Evolutionary conservation across 2,329 filamentous ascomycete genomes (phyloP).

Genomic region (Knoxdaviesia proteae): DNA sequence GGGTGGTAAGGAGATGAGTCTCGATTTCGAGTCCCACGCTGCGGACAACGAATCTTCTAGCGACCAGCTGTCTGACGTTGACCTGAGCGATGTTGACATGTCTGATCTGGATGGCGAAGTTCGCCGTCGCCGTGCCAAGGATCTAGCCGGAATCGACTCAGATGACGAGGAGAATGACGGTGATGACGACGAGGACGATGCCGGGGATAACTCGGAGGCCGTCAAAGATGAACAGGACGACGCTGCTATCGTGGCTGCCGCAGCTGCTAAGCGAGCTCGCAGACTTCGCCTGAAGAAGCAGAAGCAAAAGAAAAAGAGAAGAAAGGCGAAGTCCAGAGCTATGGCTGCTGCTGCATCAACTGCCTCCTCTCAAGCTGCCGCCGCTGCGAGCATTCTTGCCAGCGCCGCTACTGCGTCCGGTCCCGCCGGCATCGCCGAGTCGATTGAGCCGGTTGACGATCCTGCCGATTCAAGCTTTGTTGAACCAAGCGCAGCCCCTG

Average conservation of each 20-base stretch:
- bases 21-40: constrained; percentile 45
- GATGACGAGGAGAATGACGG: neutral
- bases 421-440: too few species aligned
- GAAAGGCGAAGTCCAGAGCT: too few species aligned
- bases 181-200: constrained; percentile 3
- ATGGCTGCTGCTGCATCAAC: too few species aligned
- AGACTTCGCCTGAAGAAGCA: too few species aligned
- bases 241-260: too few species aligned
- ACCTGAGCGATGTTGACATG: constrained; percentile 5
- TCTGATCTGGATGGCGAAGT: constrained; percentile 8
- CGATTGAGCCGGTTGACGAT: too few species aligned
- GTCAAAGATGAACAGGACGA: constrained; percentile 10
- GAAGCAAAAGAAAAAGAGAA: too few species aligned
- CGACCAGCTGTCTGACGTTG: constrained; percentile 26
- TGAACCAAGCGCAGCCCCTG: constrained; percentile 8
- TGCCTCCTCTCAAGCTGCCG: too few species aligned
- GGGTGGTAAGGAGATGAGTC: constrained; percentile 50
- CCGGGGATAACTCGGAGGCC: constrained; percentile 10
- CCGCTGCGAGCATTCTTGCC: too few species aligned
- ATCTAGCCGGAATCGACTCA: neutral
- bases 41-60: constrained; percentile 35
- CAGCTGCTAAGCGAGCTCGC: too few species aligned
- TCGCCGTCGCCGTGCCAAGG: neutral
- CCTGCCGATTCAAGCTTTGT: too few species aligned
- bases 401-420: too few species aligned